Conservation (phyloP, 768 basidiomycete species). For the Mycena kentingensis region DNA sequence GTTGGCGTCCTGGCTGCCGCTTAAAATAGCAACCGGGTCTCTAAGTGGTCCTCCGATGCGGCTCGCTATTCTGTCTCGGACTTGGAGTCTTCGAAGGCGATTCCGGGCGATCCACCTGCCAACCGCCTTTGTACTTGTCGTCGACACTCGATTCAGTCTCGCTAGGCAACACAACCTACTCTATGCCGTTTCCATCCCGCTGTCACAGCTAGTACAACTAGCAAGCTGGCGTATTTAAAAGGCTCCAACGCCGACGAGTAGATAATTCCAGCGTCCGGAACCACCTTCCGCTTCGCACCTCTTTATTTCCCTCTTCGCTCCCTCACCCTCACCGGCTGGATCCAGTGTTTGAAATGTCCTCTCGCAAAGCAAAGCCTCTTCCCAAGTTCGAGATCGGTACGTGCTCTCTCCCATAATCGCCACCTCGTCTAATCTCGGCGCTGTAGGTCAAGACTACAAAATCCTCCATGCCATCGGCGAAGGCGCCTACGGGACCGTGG, state of each 20-base stretch:
- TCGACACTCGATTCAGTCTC: no score
- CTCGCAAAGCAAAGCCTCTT: constrained; percentile 64
- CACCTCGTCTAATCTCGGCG: no score
- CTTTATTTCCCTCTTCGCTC: constrained; percentile 24
- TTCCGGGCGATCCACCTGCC: no score
- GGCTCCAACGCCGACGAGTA: constrained; percentile 2
- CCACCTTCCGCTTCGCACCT: constrained; percentile 29
- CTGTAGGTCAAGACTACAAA: constrained; percentile 69
- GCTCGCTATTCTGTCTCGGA: no score
- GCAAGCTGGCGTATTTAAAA: constrained; percentile 3
- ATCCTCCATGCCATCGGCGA: constrained; percentile 76
- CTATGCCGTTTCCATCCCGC: constrained; percentile 16
- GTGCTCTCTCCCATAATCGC: constrained; percentile 18
- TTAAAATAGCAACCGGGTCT: no score
- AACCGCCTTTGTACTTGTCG: no score
- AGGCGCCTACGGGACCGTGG: constrained; percentile 90
- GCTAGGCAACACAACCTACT: no score
- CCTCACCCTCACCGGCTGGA: constrained; percentile 47
- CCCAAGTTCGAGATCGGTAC: constrained; percentile 75
- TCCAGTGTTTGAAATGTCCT: constrained; percentile 51
- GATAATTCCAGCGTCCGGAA: constrained; percentile 32
- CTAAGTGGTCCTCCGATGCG: no score
- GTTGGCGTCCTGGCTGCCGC: no score
- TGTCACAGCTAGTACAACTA: constrained; percentile 5
- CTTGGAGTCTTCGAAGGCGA: no score